Base-by-base conservation (phyloP, 306 rosid genomes). In the Sophora flavescens region DNA sequence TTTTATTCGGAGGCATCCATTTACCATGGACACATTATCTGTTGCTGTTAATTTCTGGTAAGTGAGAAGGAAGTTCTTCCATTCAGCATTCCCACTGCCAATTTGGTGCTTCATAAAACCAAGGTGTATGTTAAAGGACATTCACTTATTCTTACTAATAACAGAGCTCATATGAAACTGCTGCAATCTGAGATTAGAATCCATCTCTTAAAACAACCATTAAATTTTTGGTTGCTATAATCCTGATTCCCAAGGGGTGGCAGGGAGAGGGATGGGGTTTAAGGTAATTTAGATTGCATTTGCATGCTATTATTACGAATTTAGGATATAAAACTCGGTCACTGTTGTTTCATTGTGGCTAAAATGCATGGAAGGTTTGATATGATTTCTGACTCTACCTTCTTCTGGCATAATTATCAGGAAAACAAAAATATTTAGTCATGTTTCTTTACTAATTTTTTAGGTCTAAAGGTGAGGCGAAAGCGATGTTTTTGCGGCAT, bases 401-500 rank as follows among this genome's bases (percentile, higher is more conserved):
- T 58, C 65, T 74, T 81, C 18, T 0, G 33, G 62, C 41, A 63
- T 60, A 52, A 12, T 58, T 39, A 39, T 56, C 36, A 51, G 10
- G 17, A 47, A 45, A 63, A 30, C 26, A 28, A 3, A 5, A n/a
- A 1, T 45, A 30, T 3, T 41, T 14, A 6, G 32, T 10, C n/a
- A n/a, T 48, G 32, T 36, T 12, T 60, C n/a, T 16, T 59, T 8
- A 1, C 32, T 11, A 13, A 47, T 52, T 53, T 60, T 75, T 79
- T 84, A 95, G 99, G 99, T 95, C 99, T 45, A 95, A 95, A 77
- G 97, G 99, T 15, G 98, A 92, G 80, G 96, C 96, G 2, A 86
- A 91, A 81, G 99, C 98, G 28, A 87, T 95, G 99, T 92, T 95
- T 81, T 84, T 92, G 83, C 86, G 87, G 68, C 98, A 92, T 14